These are phyloP conservation scores for Tricholomella constricta DNA, from an alignment of 768 basidiomycete species.

Conservation along the genomic window DNA sequence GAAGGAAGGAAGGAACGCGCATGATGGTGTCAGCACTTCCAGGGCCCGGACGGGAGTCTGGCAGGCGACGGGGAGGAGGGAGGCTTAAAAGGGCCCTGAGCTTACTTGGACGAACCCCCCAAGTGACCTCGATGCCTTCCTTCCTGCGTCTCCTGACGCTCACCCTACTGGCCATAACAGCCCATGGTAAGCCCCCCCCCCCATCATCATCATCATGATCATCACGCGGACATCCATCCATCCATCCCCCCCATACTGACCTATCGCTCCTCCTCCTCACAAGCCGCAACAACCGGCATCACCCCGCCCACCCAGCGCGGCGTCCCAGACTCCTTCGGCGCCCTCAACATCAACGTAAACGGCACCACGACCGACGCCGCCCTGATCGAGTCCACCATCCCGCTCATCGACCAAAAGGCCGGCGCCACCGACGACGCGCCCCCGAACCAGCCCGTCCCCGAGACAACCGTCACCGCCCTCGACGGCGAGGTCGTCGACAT, in stretches of 20 bases:
- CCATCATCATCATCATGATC: no score
- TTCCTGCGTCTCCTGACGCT: slow-evolving; percentile 9
- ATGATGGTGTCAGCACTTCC: slow-evolving; percentile 10
- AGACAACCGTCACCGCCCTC: slow-evolving; percentile 44
- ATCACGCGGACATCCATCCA: no score
- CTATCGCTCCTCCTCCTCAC: neutral
- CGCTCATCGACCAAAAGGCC: slow-evolving; percentile 41
- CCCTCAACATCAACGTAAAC: neutral
- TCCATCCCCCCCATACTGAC: neutral
- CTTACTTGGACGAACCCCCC: neutral
- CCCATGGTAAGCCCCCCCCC: slow-evolving; percentile 3
- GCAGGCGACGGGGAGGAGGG: neutral
- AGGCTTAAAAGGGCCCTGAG: slow-evolving; percentile 3
- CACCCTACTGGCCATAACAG: slow-evolving; percentile 7
- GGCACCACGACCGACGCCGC: slow-evolving; percentile 11
- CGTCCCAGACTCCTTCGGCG: neutral
- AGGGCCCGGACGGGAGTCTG: slow-evolving; percentile 4
- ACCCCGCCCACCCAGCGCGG: slow-evolving; percentile 9
- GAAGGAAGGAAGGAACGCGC: neutral
- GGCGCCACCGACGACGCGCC: slow-evolving; percentile 28
- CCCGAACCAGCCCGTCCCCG: slow-evolving; percentile 37
- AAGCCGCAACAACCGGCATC: slow-evolving; percentile 4
- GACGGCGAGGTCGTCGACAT: slow-evolving; percentile 40
- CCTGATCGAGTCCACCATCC: slow-evolving; percentile 34
- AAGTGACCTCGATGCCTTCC: slow-evolving; percentile 1